A percentile compares a stretch with the other conserved stretches of the same genome.
phyloP scores from a whole-genome alignment of 2,329 filamentous ascomycete genomes.

The Tolypocladium amazonense region DNA sequence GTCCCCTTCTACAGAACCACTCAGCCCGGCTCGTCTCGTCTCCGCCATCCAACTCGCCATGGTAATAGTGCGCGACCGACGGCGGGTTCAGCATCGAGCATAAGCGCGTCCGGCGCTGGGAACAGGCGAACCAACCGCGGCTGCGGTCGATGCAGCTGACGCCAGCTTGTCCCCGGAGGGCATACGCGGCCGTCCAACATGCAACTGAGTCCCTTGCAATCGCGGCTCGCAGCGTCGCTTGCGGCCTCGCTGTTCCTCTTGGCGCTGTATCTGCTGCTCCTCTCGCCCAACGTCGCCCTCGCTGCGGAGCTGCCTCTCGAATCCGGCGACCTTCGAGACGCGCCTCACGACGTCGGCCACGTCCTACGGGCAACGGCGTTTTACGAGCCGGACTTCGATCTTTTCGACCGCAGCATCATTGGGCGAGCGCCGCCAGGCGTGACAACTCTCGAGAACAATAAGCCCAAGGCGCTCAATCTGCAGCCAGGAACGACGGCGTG shows the following conservation, averaged over 20 bases:
- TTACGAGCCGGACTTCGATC: conserved; percentile 52
- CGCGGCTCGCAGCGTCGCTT: conserved; percentile 58
- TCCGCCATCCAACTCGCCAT: conserved; percentile 2
- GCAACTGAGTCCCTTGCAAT: conserved; percentile 59
- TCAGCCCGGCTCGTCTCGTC: neutral
- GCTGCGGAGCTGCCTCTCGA: conserved; percentile 38
- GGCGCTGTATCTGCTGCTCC: conserved; percentile 49
- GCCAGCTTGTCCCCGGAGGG: conserved; percentile 26
- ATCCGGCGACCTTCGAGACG: neutral
- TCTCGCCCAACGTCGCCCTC: conserved; percentile 48
- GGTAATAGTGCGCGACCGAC: conserved; percentile 4
- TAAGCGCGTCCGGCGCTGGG: conserved; percentile 1
- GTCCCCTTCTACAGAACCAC: neutral
- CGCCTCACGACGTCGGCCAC: conserved; percentile 3
- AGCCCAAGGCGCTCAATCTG: conserved; percentile 47
- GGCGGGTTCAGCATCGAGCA: conserved; percentile 1
- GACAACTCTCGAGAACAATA: conserved; percentile 52
- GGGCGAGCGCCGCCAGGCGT: conserved; percentile 46
- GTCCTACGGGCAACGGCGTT: conserved; percentile 11
- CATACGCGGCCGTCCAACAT: conserved; percentile 28
- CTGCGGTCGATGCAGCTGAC: neutral
- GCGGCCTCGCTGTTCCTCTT: conserved; percentile 49
- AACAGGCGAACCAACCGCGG: conserved; percentile 1
- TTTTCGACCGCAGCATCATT: conserved; percentile 52
- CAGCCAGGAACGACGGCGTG: conserved; percentile 48